Percentiles rank a stretch among this genome's conserved stretches.
Evolutionary conservation across 2,329 filamentous ascomycete genomes (phyloP).

Genomic region (Paracamarosporium sp.): DNA sequence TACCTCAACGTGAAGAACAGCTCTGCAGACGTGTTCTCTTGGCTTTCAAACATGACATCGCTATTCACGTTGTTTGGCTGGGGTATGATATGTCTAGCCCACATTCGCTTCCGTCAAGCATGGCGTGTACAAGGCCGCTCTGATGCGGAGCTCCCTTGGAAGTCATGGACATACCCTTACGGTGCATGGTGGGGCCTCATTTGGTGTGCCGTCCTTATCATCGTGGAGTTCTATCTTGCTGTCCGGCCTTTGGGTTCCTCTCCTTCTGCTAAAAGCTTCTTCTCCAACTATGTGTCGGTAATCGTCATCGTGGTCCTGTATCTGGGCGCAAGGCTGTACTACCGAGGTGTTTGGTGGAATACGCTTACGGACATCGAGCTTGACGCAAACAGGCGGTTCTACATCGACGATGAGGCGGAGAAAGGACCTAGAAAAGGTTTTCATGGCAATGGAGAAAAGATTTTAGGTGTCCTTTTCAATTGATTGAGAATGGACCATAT

Average conservation of each 20-base stretch:
- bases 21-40: slow-evolving; percentile 53
- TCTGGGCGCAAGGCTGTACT: slow-evolving; percentile 49
- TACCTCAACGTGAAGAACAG: slow-evolving; percentile 52
- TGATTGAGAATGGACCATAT: not conserved
- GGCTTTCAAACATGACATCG: slow-evolving; percentile 57
- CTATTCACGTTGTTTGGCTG: slow-evolving; percentile 70
- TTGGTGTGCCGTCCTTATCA: slow-evolving; percentile 54
- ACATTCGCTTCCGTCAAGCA: slow-evolving; percentile 67
- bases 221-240: slow-evolving; percentile 57
- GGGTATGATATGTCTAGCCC: slow-evolving; percentile 69
- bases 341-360: slow-evolving; percentile 46
- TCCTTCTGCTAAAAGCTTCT: slow-evolving; percentile 51
- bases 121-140: slow-evolving; percentile 65
- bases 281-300: slow-evolving; percentile 56
- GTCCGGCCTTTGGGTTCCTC: slow-evolving; percentile 51
- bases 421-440: slow-evolving; percentile 17
- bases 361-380: slow-evolving; percentile 44
- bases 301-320: slow-evolving; percentile 53
- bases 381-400: slow-evolving; percentile 39
- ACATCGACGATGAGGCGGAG: slow-evolving; percentile 19
- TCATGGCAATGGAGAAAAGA: slow-evolving; percentile 8
- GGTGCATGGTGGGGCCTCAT: slow-evolving; percentile 53
- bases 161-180: slow-evolving; percentile 53
- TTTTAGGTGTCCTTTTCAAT: slow-evolving; percentile 14
- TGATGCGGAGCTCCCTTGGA: slow-evolving; percentile 68